Evolutionary conservation across 352 stramenopile genomes (phyloP).

Genomic region (Phytophthora pisi): DNA sequence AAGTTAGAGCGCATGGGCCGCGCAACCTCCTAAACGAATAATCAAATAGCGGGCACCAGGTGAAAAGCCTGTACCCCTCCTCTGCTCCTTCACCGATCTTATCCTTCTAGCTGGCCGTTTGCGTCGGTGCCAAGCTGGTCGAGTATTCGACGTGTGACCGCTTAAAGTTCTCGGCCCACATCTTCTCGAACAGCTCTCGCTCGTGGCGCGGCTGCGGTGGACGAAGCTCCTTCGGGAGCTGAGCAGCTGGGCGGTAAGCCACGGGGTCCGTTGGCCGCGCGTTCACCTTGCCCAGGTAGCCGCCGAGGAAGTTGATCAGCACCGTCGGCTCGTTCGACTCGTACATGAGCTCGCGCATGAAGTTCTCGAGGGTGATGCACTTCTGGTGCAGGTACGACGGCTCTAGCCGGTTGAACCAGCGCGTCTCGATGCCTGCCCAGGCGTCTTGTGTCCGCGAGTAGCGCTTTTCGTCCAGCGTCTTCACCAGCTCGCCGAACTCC

Average conservation of each 20-base stretch:
- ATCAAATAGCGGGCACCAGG: slow-evolving; percentile 31
- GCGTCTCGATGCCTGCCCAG: slow-evolving; percentile 80
- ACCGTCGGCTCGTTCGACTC: slow-evolving; percentile 76
- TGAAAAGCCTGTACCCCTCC: slow-evolving; percentile 9
- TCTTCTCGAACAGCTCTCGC: slow-evolving; percentile 95
- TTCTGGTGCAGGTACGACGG: slow-evolving; percentile 89
- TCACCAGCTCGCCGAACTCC: slow-evolving; percentile 86
- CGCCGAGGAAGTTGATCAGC: slow-evolving; percentile 84
- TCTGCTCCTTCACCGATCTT: slow-evolving; percentile 9
- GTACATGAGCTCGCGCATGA: slow-evolving; percentile 91
- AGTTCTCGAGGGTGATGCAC: slow-evolving; percentile 89
- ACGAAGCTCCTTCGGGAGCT: slow-evolving; percentile 87
- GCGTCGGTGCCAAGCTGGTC: slow-evolving; percentile 12
- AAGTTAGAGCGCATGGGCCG: slow-evolving; percentile 20
- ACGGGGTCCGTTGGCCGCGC: slow-evolving; percentile 66
- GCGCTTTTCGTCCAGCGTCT: slow-evolving; percentile 68
- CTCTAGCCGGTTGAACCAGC: slow-evolving; percentile 89
- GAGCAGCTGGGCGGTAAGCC: slow-evolving; percentile 67
- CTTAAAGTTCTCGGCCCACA: slow-evolving; percentile 98
- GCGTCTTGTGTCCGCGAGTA: slow-evolving; percentile 70
- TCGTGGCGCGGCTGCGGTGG: slow-evolving; percentile 94
- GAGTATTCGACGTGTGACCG: slow-evolving; percentile 85
- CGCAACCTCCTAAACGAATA: slow-evolving; percentile 36
- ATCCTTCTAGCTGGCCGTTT: slow-evolving; percentile 29
- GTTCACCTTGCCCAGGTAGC: slow-evolving; percentile 82